Conservation (phyloP, 2,329 filamentous ascomycete genomes). For the Sporothrix globosa region DNA sequence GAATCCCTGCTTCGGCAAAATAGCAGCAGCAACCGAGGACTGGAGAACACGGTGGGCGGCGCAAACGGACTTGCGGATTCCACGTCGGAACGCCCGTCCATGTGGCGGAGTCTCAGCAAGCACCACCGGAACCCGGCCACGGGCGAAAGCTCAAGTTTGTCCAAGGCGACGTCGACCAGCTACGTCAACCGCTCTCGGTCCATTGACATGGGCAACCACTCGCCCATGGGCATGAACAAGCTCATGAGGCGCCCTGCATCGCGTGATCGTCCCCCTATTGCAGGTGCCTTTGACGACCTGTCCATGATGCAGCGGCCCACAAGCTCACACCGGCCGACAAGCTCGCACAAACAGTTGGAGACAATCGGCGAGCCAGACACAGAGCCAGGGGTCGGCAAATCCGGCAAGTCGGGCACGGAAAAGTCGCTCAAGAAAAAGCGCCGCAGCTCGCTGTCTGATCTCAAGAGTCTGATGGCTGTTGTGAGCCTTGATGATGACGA, state of each 20-base stretch:
- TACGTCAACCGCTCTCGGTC: conserved; percentile 73
- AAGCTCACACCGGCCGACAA: conserved; percentile 54
- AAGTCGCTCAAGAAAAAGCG: conserved; percentile 72
- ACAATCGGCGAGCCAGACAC: conserved; percentile 62
- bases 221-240: conserved; percentile 42
- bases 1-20: conserved; percentile 76
- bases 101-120: conserved; percentile 90
- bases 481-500: conserved; percentile 51
- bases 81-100: conserved; percentile 67
- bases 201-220: conserved; percentile 66
- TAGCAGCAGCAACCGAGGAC: conserved; percentile 59
- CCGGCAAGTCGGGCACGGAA: conserved; percentile 32
- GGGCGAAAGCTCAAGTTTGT: conserved; percentile 65
- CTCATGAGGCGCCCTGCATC: conserved; percentile 56
- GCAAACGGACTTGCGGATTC: conserved; percentile 42
- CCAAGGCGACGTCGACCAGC: conserved; percentile 53
- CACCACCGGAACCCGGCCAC: conserved; percentile 64
- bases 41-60: conserved; percentile 27
- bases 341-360: conserved; percentile 58
- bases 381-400: conserved; percentile 44
- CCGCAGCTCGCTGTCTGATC: conserved; percentile 87
- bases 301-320: conserved; percentile 35
- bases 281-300: conserved; percentile 64
- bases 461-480: conserved; percentile 66
- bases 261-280: conserved; percentile 62